Base-by-base conservation (phyloP, 139 green algal genomes). In the Spirogloea muscicola region DNA sequence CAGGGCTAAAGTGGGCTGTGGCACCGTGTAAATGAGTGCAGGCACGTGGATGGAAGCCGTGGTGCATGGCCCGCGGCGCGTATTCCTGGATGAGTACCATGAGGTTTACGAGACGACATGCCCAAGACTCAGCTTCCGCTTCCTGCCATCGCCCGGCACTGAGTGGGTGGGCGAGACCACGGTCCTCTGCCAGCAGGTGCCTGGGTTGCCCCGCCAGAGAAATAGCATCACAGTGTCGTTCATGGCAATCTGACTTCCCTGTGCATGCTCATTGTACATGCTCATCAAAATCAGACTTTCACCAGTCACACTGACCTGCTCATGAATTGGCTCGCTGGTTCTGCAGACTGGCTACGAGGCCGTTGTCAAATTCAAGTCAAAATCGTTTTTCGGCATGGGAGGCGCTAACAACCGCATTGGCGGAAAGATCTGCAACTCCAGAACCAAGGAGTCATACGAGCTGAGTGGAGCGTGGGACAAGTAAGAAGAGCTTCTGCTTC, bases 61-160 rank as follows among this genome's bases (percentile, higher is more conserved):
- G 25, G 44, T 69, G 5, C 6, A 16, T 4, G 60, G 60, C 4
- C n/a, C 29, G 37, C 60, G 60, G 7, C 41, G 7, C 9, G 29
- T 69, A 6, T 69, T 37, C 43, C 60, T 69, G 10, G 9, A 69
- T 69, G 37, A 25, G 10, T 33, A 69, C 7, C 29, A 33, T 4
- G 60, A 69, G 43, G 43, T 46, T 7, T 69, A 69, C 43, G 60
- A 69, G 10, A 29, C 44, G 37, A 42, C 4, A 6, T 69, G 29
- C 31, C 60, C 60, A 7, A 25, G 31, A 6, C 16, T 69, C 4
- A 10, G 37, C 9, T 69, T 69, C 16, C 60, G 43, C 6, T 69
- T 69, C 6, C 10, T 69, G 41, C 60, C 60, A 25, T 10, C 16
- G 9, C 60, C 60, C 9, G 13, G 6, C 5, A 33, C 60, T 6